phyloP scores from a whole-genome alignment of 441 rosid genomes.

The Adansonia rubrostipa region DNA sequence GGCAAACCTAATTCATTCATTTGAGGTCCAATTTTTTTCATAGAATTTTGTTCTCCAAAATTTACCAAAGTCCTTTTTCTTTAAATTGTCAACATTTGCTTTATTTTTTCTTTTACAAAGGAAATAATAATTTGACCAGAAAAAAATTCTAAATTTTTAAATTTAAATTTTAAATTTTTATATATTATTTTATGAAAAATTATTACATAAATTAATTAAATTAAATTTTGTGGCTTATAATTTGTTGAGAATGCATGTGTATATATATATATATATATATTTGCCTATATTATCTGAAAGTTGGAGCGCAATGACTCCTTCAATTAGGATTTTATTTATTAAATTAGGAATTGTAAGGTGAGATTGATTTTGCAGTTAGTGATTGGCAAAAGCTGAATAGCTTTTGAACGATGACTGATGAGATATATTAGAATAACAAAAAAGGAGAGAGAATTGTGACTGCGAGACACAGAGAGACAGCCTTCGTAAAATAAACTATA shows the following conservation, averaged over 20 bases:
- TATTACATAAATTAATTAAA: no score
- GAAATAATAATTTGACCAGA: no score
- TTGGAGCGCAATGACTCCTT: conserved; percentile 31
- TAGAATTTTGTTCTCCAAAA: conserved; percentile 5
- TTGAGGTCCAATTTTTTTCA: conserved; percentile 31
- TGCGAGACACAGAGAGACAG: neutral
- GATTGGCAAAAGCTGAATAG: conserved; percentile 12
- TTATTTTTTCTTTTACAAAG: neutral
- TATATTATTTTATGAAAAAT: no score
- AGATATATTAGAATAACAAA: conserved; percentile 5
- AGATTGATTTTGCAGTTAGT: conserved; percentile 9
- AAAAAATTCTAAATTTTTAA: no score
- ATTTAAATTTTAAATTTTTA: no score
- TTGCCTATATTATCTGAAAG: conserved; percentile 20
- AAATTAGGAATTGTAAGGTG: conserved; percentile 8
- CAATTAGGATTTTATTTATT: conserved; percentile 26
- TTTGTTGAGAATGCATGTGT: conserved; percentile 9
- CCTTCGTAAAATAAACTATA: no score
- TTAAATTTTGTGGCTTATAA: no score
- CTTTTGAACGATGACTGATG: conserved; percentile 19
- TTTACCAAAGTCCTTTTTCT: conserved; percentile 8
- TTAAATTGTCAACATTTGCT: conserved; percentile 8
- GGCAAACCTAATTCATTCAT: conserved; percentile 49
- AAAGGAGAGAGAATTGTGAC: conserved; percentile 3
- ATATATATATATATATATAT: no score